These are phyloP conservation scores for Viola pubescens DNA, from an alignment of 441 rosid genomes.

Conservation along the genomic window DNA sequence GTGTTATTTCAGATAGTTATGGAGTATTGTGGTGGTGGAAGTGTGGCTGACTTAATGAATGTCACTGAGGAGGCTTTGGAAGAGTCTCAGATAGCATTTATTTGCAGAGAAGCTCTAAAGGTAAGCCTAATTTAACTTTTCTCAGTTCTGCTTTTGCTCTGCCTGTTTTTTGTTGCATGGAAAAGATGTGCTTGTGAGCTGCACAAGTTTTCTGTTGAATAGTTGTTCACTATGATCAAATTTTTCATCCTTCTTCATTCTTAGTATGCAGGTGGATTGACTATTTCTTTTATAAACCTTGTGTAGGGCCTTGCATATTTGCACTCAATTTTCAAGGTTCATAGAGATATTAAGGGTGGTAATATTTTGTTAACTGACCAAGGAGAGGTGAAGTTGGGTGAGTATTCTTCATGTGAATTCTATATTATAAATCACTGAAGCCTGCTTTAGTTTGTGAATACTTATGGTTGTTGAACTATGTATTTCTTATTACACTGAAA, in stretches of 20 bases:
- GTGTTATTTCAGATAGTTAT: conserved; percentile 84
- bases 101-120: conserved; percentile 93
- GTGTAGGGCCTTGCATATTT: conserved; percentile 90
- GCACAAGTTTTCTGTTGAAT: background rate
- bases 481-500: too few species aligned
- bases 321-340: conserved; percentile 97
- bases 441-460: background rate
- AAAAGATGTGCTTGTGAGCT: too few species aligned
- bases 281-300: conserved; percentile 10
- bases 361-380: conserved; percentile 97
- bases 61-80: conserved; percentile 84
- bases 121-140: conserved; percentile 28
- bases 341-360: conserved; percentile 98
- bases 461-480: background rate
- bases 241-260: background rate
- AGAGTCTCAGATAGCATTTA: conserved; percentile 94
- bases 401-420: conserved; percentile 27
- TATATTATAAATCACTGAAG: background rate
- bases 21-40: conserved; percentile 99
- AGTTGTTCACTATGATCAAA: background rate
- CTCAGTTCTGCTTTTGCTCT: conserved; percentile 1
- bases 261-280: background rate
- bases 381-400: conserved; percentile 98
- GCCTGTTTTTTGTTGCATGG: background rate
- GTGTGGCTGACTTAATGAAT: conserved; percentile 94